These are phyloP conservation scores for Penicillium digitatum DNA, from an alignment of 2,329 filamentous ascomycete species.

Conservation along the genomic window DNA sequence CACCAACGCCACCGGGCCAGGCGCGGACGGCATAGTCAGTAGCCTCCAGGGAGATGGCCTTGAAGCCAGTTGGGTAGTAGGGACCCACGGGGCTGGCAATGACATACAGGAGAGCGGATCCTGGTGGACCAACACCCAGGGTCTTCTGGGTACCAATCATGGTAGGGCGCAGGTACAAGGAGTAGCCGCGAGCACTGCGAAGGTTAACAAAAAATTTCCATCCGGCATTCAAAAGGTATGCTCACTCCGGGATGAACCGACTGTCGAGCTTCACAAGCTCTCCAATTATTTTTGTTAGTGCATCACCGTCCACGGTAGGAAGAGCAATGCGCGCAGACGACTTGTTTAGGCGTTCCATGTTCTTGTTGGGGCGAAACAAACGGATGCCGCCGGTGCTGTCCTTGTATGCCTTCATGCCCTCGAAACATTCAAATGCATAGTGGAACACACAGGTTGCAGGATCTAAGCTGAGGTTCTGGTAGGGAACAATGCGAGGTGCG, in stretches of 20 bases:
- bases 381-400: constrained; percentile 73
- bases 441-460: constrained; percentile 96
- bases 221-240: background rate
- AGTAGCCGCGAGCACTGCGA: constrained; percentile 68
- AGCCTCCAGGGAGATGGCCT: constrained; percentile 90
- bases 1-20: constrained; percentile 95
- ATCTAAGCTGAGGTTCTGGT: constrained; percentile 95
- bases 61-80: constrained; percentile 98
- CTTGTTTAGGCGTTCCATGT: constrained; percentile 93
- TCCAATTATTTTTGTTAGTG: constrained; percentile 75
- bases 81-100: constrained; percentile 96
- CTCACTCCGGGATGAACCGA: constrained; percentile 79
- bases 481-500: constrained; percentile 77
- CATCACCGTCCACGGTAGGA: constrained; percentile 72
- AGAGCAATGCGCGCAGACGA: constrained; percentile 88
- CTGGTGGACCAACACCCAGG: constrained; percentile 86
- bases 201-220: constrained; percentile 6
- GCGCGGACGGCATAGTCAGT: constrained; percentile 95
- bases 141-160: constrained; percentile 97
- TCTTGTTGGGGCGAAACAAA: constrained; percentile 90
- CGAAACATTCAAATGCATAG: constrained; percentile 97
- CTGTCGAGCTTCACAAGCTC: constrained; percentile 76
- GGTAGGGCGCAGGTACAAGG: constrained; percentile 89
- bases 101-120: constrained; percentile 85
- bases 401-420: constrained; percentile 99